Percentiles rank a stretch among this genome's conserved stretches.
Evolutionary conservation across 1,284 basidiomycete species (phyloP).

Genomic region (Xanthoconium separans): DNA sequence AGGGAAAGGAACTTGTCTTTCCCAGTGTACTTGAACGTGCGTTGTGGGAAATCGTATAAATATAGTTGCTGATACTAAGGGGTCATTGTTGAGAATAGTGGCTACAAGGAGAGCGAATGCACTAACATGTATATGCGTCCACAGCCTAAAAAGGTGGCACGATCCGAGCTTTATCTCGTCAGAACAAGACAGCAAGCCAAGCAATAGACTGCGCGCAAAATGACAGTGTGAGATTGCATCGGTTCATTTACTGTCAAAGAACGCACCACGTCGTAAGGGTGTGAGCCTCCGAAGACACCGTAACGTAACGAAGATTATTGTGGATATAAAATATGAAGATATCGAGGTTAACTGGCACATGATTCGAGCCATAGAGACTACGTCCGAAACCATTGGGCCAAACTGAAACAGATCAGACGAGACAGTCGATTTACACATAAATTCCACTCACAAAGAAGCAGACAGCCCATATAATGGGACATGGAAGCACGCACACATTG

Average conservation of each 20-base stretch:
- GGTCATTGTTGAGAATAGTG: background rate
- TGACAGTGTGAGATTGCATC: background rate
- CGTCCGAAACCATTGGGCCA: conserved; percentile 21
- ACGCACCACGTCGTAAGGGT: conserved; percentile 17
- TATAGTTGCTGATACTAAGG: conserved; percentile 14
- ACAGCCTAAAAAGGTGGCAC: background rate
- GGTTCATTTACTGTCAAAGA: background rate
- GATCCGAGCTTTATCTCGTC: conserved; percentile 1
- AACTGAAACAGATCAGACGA: conserved; percentile 20
- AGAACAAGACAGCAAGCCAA: background rate
- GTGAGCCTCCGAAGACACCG: conserved; percentile 3
- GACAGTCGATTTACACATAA: background rate
- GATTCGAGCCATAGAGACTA: conserved; percentile 18
- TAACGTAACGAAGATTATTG: conserved; percentile 7
- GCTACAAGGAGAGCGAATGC: background rate
- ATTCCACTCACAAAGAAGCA: conserved; percentile 21
- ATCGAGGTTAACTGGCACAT: conserved; percentile 17
- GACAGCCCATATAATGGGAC: conserved; percentile 17
- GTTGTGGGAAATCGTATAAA: background rate
- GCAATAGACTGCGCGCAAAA: conserved; percentile 8
- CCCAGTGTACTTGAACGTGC: background rate
- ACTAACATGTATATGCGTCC: conserved; percentile 7
- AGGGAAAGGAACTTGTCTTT: background rate
- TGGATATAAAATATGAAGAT: conserved; percentile 16
- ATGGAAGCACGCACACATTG: background rate